Conservation (phyloP, 2,329 filamentous ascomycete genomes). For the Trichoderma sp. region DNA sequence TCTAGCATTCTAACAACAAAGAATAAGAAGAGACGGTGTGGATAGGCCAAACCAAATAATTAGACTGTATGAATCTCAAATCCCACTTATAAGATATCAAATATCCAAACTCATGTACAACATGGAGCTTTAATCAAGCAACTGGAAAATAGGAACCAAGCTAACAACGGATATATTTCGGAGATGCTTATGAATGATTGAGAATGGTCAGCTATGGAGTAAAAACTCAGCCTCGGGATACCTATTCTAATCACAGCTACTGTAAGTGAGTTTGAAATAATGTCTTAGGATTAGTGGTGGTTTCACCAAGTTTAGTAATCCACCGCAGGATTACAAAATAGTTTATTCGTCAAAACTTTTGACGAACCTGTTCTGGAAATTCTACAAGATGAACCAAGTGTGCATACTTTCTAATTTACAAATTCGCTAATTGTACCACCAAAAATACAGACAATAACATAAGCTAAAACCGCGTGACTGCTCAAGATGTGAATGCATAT, state of each 20-base stretch:
- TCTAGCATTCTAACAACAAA: no score
- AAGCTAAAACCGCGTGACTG: neutral
- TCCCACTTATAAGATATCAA: neutral
- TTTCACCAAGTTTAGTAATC: neutral
- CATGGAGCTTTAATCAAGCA: neutral
- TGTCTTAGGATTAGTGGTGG: neutral
- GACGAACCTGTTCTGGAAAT: neutral
- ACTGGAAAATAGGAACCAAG: neutral
- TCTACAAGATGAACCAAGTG: neutral
- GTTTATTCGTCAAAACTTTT: neutral
- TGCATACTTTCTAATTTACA: neutral
- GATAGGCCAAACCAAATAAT: neutral
- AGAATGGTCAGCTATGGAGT: neutral
- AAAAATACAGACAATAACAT: neutral
- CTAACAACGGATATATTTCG: neutral
- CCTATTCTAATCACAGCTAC: neutral
- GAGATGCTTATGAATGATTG: neutral
- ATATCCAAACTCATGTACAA: neutral
- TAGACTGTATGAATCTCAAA: neutral
- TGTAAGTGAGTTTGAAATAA: neutral
- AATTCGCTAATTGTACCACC: neutral
- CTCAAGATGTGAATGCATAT: slow-evolving; percentile 27
- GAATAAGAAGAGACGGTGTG: neutral
- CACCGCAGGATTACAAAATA: neutral
- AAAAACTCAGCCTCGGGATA: neutral